Percentiles rank a stretch among this genome's conserved stretches.
Conservation (phyloP, 75 land plant species). For the Azolla pinnata region DNA sequence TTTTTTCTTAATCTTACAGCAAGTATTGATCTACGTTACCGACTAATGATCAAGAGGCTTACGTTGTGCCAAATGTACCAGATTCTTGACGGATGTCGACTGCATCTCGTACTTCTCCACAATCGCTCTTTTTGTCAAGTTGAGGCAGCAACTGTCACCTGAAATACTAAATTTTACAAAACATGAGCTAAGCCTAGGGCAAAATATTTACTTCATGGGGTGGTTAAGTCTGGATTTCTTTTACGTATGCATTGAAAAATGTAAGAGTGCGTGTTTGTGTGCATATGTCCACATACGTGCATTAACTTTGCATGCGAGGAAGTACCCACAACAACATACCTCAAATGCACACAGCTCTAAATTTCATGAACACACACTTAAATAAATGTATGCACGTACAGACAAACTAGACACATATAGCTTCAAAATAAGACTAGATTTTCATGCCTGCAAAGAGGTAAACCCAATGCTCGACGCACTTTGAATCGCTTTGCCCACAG, state of each 20-base stretch:
- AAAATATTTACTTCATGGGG: no score
- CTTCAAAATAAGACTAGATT: no score
- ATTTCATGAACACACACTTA: no score
- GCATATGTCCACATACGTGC: background rate
- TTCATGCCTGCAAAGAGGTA: conserved; percentile 1
- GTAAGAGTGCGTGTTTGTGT: background rate
- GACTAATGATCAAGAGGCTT: no score
- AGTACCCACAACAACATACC: no score
- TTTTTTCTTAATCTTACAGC: no score
- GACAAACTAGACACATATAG: no score
- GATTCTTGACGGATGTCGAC: conserved; percentile 54
- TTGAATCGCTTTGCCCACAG: background rate
- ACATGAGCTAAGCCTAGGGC: background rate
- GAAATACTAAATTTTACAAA: background rate
- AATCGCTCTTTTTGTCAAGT: conserved; percentile 34
- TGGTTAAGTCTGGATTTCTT: no score
- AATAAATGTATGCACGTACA: no score
- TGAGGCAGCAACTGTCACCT: conserved; percentile 77
- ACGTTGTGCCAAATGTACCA: conserved; percentile 73
- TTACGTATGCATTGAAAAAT: no score
- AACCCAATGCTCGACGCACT: background rate
- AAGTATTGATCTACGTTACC: no score
- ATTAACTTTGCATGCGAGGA: background rate
- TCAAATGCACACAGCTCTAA: no score
- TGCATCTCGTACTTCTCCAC: conserved; percentile 53